Percentiles rank a stretch among this genome's conserved stretches.
Conservation (phyloP, 257 asterid species). For the Solanum habrochaites region DNA sequence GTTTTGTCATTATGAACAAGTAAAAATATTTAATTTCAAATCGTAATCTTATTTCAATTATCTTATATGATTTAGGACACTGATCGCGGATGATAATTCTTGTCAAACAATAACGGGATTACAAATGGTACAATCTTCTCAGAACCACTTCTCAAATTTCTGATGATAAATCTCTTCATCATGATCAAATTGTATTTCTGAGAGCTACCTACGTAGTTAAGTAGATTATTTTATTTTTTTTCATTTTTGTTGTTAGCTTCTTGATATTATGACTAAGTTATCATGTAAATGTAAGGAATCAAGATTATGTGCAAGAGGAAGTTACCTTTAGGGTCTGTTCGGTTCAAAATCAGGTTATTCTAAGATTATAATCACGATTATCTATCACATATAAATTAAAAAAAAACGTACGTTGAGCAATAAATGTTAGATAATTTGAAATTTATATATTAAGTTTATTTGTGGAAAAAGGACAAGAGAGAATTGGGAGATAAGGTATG, state of each 20-base stretch:
- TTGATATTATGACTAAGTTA: not conserved
- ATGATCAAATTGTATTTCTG: not conserved
- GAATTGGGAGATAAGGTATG: not conserved
- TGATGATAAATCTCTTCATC: slow-evolving; percentile 15
- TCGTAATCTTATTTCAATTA: not conserved
- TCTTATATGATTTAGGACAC: slow-evolving; percentile 10
- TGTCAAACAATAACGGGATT: slow-evolving; percentile 41
- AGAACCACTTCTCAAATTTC: slow-evolving; percentile 46
- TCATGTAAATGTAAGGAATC: not conserved
- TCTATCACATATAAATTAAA: not conserved
- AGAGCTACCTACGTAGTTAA: not conserved
- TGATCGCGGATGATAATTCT: slow-evolving; percentile 35
- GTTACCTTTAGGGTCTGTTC: not conserved
- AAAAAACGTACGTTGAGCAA: not conserved
- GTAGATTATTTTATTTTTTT: not conserved
- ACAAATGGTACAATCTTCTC: slow-evolving; percentile 48
- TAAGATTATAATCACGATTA: not conserved
- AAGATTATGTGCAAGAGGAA: not conserved
- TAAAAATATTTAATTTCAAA: not conserved
- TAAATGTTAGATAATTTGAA: not conserved
- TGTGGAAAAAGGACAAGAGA: not conserved
- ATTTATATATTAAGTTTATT: not conserved
- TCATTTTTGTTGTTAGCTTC: not conserved
- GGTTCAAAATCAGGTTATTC: not conserved
- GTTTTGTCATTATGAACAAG: not conserved